Conservation (phyloP, 208 protist species). For the Leishmania turanica region DNA sequence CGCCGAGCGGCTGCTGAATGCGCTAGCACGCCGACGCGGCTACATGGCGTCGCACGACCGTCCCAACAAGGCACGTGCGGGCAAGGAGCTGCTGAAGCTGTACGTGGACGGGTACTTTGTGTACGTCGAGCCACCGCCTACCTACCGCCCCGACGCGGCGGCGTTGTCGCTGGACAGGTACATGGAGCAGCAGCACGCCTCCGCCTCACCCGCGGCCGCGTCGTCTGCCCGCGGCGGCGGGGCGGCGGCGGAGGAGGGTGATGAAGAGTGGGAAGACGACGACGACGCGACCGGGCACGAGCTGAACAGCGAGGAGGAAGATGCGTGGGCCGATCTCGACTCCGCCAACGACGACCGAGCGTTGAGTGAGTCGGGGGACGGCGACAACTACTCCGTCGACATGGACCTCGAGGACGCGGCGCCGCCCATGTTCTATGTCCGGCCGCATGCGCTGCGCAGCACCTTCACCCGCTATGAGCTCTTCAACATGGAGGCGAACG, state of each 20-base stretch:
- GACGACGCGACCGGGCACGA: slow-evolving; percentile 41
- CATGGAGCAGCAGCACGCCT: slow-evolving; percentile 22
- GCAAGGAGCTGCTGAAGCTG: slow-evolving; percentile 96
- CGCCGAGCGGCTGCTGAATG: slow-evolving; percentile 81
- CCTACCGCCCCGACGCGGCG: slow-evolving; percentile 39
- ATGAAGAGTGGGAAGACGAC: slow-evolving; percentile 41
- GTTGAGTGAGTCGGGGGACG: slow-evolving; percentile 29
- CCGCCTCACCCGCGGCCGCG: not conserved
- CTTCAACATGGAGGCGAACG: slow-evolving; percentile 82
- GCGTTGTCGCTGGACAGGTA: slow-evolving; percentile 33
- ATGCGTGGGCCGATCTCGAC: slow-evolving; percentile 74
- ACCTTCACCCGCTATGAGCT: slow-evolving; percentile 68
- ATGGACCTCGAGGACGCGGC: slow-evolving; percentile 37
- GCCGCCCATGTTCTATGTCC: slow-evolving; percentile 72
- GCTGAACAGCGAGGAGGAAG: slow-evolving; percentile 66
- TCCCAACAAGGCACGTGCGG: slow-evolving; percentile 92
- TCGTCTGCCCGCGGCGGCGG: not conserved
- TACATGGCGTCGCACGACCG: slow-evolving; percentile 96
- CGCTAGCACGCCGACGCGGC: slow-evolving; percentile 79
- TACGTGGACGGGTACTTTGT: slow-evolving; percentile 90
- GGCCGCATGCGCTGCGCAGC: slow-evolving; percentile 42
- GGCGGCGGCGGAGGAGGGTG: slow-evolving; percentile 14
- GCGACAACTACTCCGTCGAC: slow-evolving; percentile 39
- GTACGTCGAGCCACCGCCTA: slow-evolving; percentile 85
- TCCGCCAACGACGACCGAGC: slow-evolving; percentile 41